Conservation (phyloP, 2,329 filamentous ascomycete species). For the Lachnellula suecica region DNA sequence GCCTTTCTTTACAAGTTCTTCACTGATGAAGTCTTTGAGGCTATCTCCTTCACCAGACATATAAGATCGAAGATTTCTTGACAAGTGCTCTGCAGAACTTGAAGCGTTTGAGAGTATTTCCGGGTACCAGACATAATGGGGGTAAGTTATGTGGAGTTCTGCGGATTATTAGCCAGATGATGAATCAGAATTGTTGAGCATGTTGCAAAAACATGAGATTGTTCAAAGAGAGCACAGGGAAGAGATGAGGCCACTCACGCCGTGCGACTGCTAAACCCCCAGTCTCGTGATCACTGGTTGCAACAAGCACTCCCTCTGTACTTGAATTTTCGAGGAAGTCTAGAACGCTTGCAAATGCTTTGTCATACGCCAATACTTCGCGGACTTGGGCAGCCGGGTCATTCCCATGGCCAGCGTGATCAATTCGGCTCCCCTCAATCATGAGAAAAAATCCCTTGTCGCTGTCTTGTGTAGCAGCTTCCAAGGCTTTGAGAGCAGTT, state of each 20-base stretch:
- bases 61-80: conserved; percentile 59
- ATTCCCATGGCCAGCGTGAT: conserved; percentile 88
- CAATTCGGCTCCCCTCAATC: conserved; percentile 96
- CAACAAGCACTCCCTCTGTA: conserved; percentile 77
- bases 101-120: conserved; percentile 77
- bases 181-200: not conserved
- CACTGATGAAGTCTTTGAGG: conserved; percentile 61
- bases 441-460: conserved; percentile 97
- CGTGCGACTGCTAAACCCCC: conserved; percentile 82
- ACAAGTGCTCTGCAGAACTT: conserved; percentile 69
- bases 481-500: conserved; percentile 76
- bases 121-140: conserved; percentile 79
- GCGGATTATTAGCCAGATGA: conserved; percentile 1
- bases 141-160: conserved; percentile 61
- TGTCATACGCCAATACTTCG: conserved; percentile 95
- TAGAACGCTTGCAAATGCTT: conserved; percentile 76
- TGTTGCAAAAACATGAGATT: not conserved
- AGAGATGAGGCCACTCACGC: conserved; percentile 48
- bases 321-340: conserved; percentile 78
- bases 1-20: conserved; percentile 64
- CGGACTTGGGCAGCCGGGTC: conserved; percentile 82
- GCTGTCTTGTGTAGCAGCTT: conserved; percentile 75
- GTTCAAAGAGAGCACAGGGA: not conserved
- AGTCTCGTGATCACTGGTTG: conserved; percentile 95
- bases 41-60: conserved; percentile 42